Evolutionary conservation across 495 filamentous ascomycete species (phyloP), one percentile per base, ranked within the genome.

Genomic region (Aspergillus taichungensis): DNA sequence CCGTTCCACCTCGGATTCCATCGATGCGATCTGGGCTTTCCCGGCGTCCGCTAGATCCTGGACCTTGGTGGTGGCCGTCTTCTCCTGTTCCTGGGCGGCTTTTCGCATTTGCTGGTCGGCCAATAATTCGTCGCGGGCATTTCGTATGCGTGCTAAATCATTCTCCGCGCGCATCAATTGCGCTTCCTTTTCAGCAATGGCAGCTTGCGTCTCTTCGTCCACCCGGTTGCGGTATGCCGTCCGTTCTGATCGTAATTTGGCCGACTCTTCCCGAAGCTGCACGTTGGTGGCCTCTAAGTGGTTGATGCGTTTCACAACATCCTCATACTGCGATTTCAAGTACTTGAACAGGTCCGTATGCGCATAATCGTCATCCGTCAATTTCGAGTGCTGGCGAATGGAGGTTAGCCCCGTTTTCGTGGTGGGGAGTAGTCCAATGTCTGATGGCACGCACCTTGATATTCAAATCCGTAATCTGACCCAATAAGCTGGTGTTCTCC

Each of bases 291-390:
- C 88, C 63, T 97, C 89, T 6, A 96, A 66, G 56, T 94, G 78
- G 59, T 97, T 97, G 60, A 95, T 79, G 7, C 88, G 81, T 55
- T 85, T 87, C 43, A 95, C 85, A 12, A 94, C 79, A 59, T 96
- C 94, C 48, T 96, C 90, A 54, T 94, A 84, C 53, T 94, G 87
- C 27, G 77, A 78, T 64, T 88, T 94, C 46, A 96, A 75, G 48
- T 82, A 76, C 61, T 95, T 95, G 73, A 96, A 97, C 8, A 94
- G 73, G 53, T 96, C 87, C 31, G 88, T 95, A 42, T 85, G 78
- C 34, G 87, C 82, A 60, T 94, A 96, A 54, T 98, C 92, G 42
- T 98, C 92, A 54, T 98, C 91, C 1, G 85, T 83, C 33, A 92
- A 69, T 45, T 77, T 82, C 2, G 85, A 78, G 41, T 74, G 66